phyloP scores from a whole-genome alignment of 805 yeast genomes.

The Spathaspora arborariae region DNA sequence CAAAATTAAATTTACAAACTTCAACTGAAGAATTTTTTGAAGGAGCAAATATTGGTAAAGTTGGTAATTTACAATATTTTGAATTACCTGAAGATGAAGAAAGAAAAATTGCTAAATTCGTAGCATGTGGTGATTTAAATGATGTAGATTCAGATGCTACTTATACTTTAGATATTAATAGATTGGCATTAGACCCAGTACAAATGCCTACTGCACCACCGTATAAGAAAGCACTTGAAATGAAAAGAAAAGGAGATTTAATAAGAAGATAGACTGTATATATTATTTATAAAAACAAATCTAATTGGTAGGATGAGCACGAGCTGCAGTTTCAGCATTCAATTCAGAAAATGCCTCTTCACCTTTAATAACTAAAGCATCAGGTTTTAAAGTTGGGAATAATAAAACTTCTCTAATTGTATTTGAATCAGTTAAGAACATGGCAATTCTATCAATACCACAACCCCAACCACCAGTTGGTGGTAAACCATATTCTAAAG shows the following conservation, averaged over 20 bases:
- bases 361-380: slow-evolving; percentile 39
- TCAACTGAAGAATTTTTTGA: slow-evolving; percentile 85
- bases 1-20: slow-evolving; percentile 49
- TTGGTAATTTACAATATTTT: slow-evolving; percentile 43
- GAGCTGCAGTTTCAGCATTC: neutral
- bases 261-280: slow-evolving; percentile 11
- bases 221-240: slow-evolving; percentile 84
- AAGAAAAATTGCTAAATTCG: slow-evolving; percentile 79
- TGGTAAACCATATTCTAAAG: slow-evolving; percentile 96
- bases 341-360: slow-evolving; percentile 5
- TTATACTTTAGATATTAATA: slow-evolving; percentile 50
- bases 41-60: slow-evolving; percentile 54
- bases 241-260: slow-evolving; percentile 67
- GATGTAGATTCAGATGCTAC: slow-evolving; percentile 96
- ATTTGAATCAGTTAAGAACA: slow-evolving; percentile 96
- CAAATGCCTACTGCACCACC: slow-evolving; percentile 97
- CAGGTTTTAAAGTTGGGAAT: slow-evolving; percentile 99
- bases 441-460: slow-evolving; percentile 96
- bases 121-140: slow-evolving; percentile 91
- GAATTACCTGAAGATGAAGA: slow-evolving; percentile 53
- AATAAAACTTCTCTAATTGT: slow-evolving; percentile 95
- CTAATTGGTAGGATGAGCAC: too few relatives aligned
- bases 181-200: slow-evolving; percentile 75
- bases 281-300: neutral
- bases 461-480: slow-evolving; percentile 99